Evolutionary conservation across 2,329 filamentous ascomycete genomes (phyloP).

Genomic region (Verticillium dahliae): DNA sequence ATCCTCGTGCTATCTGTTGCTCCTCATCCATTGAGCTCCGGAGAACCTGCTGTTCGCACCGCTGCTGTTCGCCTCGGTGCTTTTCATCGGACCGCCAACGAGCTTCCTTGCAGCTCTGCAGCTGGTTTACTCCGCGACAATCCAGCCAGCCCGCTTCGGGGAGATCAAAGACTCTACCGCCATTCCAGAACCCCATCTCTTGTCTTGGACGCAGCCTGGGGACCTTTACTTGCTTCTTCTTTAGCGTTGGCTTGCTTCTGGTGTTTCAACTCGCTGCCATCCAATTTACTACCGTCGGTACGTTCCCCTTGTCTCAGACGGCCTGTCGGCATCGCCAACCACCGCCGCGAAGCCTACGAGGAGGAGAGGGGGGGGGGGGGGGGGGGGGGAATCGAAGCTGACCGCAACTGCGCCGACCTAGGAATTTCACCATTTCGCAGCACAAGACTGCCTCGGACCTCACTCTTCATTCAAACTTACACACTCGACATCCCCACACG

Average conservation of each 20-base stretch:
- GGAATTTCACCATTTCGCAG: neutral
- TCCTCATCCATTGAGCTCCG: neutral
- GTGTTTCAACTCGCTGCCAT: slow-evolving; percentile 3
- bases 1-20: neutral
- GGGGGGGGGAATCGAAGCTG: neutral
- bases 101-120: neutral
- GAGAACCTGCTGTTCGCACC: neutral
- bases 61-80: neutral
- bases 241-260: neutral
- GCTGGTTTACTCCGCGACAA: neutral
- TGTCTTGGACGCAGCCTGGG: neutral
- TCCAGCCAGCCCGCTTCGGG: neutral
- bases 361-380: neutral
- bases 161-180: neutral
- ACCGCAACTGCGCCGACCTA: neutral
- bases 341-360: neutral
- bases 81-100: neutral
- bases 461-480: neutral
- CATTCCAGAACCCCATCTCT: neutral
- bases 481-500: neutral
- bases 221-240: neutral
- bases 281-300: slow-evolving; percentile 3
- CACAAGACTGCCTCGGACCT: neutral
- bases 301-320: slow-evolving; percentile 4
- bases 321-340: neutral